phyloP scores from a whole-genome alignment of 306 rosid genomes.

The Lotus japonicus region DNA sequence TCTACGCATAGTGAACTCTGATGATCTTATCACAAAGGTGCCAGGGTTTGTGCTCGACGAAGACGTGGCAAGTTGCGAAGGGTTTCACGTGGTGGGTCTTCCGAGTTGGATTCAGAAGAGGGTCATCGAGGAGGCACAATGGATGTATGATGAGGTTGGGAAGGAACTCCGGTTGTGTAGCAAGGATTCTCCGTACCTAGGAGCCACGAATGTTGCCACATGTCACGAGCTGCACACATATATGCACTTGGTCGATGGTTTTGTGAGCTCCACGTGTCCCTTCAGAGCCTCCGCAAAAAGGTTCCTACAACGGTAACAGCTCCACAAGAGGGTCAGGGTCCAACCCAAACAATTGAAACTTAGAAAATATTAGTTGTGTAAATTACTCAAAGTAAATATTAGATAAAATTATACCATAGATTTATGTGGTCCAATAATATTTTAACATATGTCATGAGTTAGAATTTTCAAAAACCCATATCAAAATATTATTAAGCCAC shows the following conservation, averaged over 20 bases:
- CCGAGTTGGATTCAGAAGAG: constrained; percentile 49
- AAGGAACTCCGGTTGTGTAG: constrained; percentile 56
- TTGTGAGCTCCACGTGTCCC: constrained; percentile 58
- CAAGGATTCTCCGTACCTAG: constrained; percentile 53
- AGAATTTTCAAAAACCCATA: too few species aligned
- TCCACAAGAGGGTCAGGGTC: too few species aligned
- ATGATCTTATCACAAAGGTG: constrained; percentile 57
- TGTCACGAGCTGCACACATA: constrained; percentile 69
- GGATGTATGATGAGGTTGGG: constrained; percentile 68
- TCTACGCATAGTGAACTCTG: constrained; percentile 64
- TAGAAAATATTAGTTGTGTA: too few species aligned
- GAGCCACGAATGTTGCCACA: constrained; percentile 36
- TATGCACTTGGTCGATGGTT: constrained; percentile 53
- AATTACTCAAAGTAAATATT: too few species aligned
- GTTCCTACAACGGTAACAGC: constrained; percentile 8
- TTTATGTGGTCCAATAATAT: too few species aligned
- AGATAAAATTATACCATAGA: too few species aligned
- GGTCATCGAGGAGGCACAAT: constrained; percentile 42
- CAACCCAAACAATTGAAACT: too few species aligned
- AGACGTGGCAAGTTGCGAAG: not conserved
- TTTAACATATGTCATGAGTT: too few species aligned
- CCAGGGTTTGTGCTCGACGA: constrained; percentile 56
- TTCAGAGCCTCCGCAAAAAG: constrained; percentile 36
- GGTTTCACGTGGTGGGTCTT: constrained; percentile 1
- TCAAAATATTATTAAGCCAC: too few species aligned